A percentile compares a stretch with the other conserved stretches of the same genome.
These are phyloP conservation scores for Corniculantispora saksenae DNA, from an alignment of 2,329 filamentous ascomycete species.

Conservation along the genomic window DNA sequence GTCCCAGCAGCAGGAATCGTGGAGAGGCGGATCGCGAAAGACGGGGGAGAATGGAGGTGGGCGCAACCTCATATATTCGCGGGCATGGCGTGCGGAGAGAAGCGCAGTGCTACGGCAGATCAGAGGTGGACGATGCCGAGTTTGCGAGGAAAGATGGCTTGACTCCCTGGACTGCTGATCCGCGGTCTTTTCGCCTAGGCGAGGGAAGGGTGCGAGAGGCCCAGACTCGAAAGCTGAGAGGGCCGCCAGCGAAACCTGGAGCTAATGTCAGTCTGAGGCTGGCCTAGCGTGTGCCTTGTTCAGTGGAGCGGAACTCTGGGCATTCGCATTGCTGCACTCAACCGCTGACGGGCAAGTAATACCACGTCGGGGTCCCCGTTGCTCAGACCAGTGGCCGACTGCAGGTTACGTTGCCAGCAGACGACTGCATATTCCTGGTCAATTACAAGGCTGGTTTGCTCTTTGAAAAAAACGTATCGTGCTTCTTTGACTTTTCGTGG, in stretches of 20 bases:
- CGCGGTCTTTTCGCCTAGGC: background rate
- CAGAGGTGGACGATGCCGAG: background rate
- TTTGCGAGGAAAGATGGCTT: background rate
- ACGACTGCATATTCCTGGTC: too few relatives aligned
- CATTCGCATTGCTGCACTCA: background rate
- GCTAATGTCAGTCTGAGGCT: background rate
- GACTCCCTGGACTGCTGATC: background rate
- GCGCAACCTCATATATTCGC: conserved; percentile 1
- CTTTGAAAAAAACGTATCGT: too few relatives aligned
- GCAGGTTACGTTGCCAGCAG: too few relatives aligned
- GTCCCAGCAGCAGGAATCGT: background rate
- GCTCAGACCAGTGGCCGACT: too few relatives aligned
- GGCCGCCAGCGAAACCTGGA: too few relatives aligned
- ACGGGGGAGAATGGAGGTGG: background rate
- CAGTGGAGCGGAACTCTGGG: background rate
- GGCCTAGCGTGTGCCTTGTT: background rate
- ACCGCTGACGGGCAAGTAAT: too few relatives aligned
- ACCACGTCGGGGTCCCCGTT: too few relatives aligned
- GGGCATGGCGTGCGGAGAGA: background rate
- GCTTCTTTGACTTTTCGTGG: too few relatives aligned
- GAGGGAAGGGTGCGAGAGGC: too few relatives aligned
- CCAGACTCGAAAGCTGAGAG: background rate
- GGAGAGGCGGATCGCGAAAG: background rate
- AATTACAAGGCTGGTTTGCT: too few relatives aligned
- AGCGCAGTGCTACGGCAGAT: background rate